phyloP scores from a whole-genome alignment of 208 protist genomes.

The Acanthamoeba triangularis region DNA sequence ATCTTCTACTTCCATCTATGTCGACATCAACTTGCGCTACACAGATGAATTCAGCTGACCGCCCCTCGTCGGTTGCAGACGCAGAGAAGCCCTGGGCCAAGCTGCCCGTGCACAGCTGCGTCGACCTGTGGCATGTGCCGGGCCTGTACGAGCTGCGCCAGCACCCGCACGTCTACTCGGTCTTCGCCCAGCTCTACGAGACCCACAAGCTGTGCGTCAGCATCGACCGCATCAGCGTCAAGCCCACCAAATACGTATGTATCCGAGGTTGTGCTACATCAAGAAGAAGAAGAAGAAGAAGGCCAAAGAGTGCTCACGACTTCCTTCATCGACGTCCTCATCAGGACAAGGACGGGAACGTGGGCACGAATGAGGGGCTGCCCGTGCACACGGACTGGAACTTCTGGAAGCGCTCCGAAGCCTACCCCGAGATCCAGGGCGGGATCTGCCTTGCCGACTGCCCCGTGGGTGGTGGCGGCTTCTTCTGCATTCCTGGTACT shows the following conservation, averaged over 20 bases:
- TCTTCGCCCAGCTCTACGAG: constrained; percentile 3
- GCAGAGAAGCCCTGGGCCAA: background rate
- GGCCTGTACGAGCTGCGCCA: background rate
- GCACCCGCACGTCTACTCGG: constrained; percentile 16
- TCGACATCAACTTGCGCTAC: background rate
- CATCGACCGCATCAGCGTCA: background rate
- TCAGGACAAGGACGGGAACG: background rate
- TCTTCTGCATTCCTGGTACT: constrained; percentile 7
- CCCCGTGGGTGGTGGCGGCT: constrained; percentile 26
- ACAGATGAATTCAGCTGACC: background rate
- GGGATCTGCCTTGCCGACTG: background rate
- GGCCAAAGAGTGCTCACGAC: background rate
- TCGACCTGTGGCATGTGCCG: background rate
- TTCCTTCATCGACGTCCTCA: no score
- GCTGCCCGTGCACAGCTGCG: background rate
- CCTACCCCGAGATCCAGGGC: background rate
- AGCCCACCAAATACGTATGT: background rate
- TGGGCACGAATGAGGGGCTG: background rate
- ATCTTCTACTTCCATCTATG: background rate
- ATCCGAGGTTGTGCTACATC: background rate
- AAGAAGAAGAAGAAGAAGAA: no score
- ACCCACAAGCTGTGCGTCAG: background rate
- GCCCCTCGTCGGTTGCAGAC: background rate
- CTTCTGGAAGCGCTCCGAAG: background rate
- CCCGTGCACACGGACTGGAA: background rate